A percentile compares a stretch with the other conserved stretches of the same genome.
phyloP scores from a whole-genome alignment of 2,329 filamentous ascomycete genomes.

The Tolypocladium paradoxum region DNA sequence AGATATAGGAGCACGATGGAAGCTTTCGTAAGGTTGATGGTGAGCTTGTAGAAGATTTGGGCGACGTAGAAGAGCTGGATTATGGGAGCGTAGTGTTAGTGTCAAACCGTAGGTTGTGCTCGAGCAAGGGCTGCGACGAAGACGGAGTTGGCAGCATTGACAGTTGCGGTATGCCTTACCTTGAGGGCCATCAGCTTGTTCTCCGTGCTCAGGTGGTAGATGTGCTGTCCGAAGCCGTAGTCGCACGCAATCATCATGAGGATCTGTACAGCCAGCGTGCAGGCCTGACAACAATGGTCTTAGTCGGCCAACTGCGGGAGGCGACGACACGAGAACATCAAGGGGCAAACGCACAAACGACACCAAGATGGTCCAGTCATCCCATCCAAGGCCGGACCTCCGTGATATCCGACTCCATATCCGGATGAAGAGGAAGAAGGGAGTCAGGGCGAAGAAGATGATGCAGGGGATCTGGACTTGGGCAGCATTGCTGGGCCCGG shows the following conservation, averaged over 20 bases:
- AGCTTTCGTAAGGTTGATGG: constrained; percentile 40
- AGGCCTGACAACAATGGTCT: constrained; percentile 14
- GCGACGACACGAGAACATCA: neutral
- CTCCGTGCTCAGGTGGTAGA: constrained; percentile 18
- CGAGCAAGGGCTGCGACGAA: neutral
- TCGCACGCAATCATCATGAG: constrained; percentile 29
- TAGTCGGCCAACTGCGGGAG: neutral
- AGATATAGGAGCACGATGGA: constrained; percentile 44
- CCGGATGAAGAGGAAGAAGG: constrained; percentile 27
- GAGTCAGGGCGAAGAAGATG: constrained; percentile 31
- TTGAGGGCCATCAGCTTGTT: constrained; percentile 27
- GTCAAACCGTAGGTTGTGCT: neutral
- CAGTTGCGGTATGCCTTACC: constrained; percentile 8
- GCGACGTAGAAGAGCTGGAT: constrained; percentile 37
- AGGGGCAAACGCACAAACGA: constrained; percentile 24
- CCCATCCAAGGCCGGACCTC: constrained; percentile 24
- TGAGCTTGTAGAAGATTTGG: constrained; percentile 43
- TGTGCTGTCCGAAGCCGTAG: constrained; percentile 32
- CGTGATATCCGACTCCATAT: constrained; percentile 28
- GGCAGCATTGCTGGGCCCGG: constrained; percentile 24
- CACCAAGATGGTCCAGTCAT: constrained; percentile 31
- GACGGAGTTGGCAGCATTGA: neutral
- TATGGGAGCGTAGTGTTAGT: neutral
- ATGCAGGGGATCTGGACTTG: constrained; percentile 27
- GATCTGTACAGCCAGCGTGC: constrained; percentile 23